Percentiles rank a stretch among this genome's conserved stretches.
phyloP scores from a whole-genome alignment of 2,329 filamentous ascomycete genomes.

The Fusarium floridanum region DNA sequence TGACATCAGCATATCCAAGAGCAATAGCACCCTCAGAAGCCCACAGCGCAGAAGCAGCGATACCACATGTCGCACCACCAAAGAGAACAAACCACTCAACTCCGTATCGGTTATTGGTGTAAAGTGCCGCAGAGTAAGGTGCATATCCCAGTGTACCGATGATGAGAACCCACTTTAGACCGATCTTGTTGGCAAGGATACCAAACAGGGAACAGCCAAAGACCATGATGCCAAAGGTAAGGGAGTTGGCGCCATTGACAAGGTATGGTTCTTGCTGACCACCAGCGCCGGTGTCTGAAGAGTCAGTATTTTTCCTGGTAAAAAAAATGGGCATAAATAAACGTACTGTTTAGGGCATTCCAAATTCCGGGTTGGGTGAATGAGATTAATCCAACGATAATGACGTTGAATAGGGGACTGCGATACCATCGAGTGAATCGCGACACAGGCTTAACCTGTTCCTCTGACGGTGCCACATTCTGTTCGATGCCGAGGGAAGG shows the following conservation, averaged over 20 bases:
- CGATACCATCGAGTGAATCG: slow-evolving; percentile 43
- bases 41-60: slow-evolving; percentile 65
- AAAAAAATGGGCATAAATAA: not conserved
- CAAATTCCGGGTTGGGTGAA: slow-evolving; percentile 66
- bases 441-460: slow-evolving; percentile 36
- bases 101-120: slow-evolving; percentile 65
- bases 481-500: slow-evolving; percentile 16
- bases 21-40: slow-evolving; percentile 65
- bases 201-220: slow-evolving; percentile 57
- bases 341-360: slow-evolving; percentile 65
- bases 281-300: slow-evolving; percentile 61
- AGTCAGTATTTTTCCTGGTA: not conserved
- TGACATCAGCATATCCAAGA: slow-evolving; percentile 61
- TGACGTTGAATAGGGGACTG: slow-evolving; percentile 62
- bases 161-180: slow-evolving; percentile 60
- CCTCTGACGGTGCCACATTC: not conserved
- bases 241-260: slow-evolving; percentile 44
- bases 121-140: slow-evolving; percentile 61
- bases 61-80: slow-evolving; percentile 62
- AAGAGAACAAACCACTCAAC: slow-evolving; percentile 66
- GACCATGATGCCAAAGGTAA: slow-evolving; percentile 58
- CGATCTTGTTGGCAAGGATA: slow-evolving; percentile 63
- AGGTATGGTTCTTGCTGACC: slow-evolving; percentile 65
- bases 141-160: slow-evolving; percentile 63
- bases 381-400: slow-evolving; percentile 64